A percentile compares a stretch with the other conserved stretches of the same genome.
Conservation (phyloP, 192 early-diverging fungal species). For the Backusella parvicylindrica region DNA sequence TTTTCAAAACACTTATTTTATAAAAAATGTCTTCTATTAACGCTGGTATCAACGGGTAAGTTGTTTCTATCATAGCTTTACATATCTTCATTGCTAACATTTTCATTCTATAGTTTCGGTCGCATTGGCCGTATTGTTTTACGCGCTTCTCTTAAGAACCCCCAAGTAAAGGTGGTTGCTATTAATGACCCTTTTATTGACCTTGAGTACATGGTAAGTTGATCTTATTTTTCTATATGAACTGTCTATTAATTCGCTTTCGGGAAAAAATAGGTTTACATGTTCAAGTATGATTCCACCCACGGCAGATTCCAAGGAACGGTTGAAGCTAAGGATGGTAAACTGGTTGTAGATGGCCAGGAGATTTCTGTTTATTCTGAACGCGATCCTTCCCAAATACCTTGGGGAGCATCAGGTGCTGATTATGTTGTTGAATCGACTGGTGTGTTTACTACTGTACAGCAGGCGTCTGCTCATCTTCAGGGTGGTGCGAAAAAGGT, state of each 20-base stretch:
- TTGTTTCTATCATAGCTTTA: not conserved
- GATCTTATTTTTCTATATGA: not conserved
- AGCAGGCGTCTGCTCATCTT: conserved; percentile 80
- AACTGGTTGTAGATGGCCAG: conserved; percentile 84
- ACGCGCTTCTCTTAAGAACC: conserved; percentile 78
- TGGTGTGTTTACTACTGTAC: conserved; percentile 91
- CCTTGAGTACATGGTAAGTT: conserved; percentile 83
- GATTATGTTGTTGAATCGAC: conserved; percentile 97
- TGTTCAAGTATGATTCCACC: conserved; percentile 97
- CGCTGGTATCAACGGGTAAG: conserved; percentile 63
- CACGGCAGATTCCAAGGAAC: conserved; percentile 90
- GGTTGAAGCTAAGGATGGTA: conserved; percentile 71
- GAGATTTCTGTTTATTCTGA: conserved; percentile 66
- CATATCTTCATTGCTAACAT: not conserved
- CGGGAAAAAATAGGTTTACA: conserved; percentile 50
- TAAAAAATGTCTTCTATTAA: conserved; percentile 31
- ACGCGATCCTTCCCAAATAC: conserved; percentile 80
- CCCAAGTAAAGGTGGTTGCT: conserved; percentile 75
- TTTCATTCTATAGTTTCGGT: conserved; percentile 67
- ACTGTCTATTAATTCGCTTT: not conserved
- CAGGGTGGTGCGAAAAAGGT: conserved; percentile 96
- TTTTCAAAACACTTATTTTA: not conserved
- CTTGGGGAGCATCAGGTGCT: conserved; percentile 77
- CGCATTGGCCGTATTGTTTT: conserved; percentile 97
- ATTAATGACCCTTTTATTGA: conserved; percentile 98